phyloP scores from a whole-genome alignment of 345 rosid genomes.

The Trapa incisa region DNA sequence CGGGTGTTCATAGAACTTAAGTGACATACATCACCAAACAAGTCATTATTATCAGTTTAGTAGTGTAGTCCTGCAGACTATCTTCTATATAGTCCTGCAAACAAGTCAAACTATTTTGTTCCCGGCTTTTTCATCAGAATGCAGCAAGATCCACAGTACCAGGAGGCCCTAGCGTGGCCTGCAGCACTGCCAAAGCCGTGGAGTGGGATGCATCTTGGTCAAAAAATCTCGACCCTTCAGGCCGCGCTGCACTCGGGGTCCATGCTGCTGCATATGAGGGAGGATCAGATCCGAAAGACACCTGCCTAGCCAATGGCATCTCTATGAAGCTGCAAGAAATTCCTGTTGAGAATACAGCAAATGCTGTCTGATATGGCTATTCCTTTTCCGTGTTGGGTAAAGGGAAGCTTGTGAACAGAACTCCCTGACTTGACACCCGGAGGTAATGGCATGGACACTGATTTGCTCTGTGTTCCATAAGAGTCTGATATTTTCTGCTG shows the following conservation, averaged over 20 bases:
- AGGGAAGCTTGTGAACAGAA: neutral
- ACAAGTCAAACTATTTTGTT: neutral
- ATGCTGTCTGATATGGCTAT: conserved; percentile 3
- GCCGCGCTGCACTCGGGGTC: conserved; percentile 88
- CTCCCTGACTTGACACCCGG: neutral
- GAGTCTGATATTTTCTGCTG: neutral
- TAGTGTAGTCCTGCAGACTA: neutral
- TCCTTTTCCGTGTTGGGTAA: neutral
- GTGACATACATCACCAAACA: neutral
- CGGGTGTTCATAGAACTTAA: neutral
- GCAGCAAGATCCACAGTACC: conserved; percentile 82
- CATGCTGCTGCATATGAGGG: conserved; percentile 67
- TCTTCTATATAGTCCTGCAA: neutral
- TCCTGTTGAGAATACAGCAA: conserved; percentile 1
- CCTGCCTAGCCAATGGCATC: conserved; percentile 3
- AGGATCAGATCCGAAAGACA: conserved; percentile 6
- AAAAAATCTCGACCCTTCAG: conserved; percentile 84
- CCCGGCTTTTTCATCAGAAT: conserved; percentile 30
- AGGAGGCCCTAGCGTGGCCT: conserved; percentile 85
- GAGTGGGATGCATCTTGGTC: conserved; percentile 94
- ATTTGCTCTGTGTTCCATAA: neutral
- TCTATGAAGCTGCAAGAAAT: conserved; percentile 9
- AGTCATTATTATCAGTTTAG: neutral
- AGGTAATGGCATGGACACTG: neutral
- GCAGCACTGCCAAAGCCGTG: conserved; percentile 86